Base-by-base conservation (phyloP, 208 protist species). In the Phytomonas sp. region DNA sequence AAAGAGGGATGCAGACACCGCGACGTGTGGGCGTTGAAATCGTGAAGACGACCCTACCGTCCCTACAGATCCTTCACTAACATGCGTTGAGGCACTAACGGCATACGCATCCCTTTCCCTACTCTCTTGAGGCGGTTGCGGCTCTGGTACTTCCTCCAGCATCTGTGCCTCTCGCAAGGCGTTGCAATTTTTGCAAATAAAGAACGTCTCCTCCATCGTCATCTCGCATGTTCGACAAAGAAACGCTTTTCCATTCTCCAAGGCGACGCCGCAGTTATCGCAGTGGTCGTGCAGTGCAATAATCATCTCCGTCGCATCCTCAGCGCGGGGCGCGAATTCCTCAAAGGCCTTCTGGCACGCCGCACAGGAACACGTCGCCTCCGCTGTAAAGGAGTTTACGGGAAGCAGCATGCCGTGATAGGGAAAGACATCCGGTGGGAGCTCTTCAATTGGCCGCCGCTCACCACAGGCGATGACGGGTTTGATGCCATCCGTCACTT, bases 211-310 rank as follows among this genome's bases (percentile, higher is more conserved):
- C 12, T 81, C 80, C 29, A 75, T 32, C n/a, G 72, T 75, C 73
- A 92, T 71, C 37, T 93, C 89, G 75, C 89, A 94, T 12, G 84
- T 93, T 59, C 83, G 84, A 71, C 89, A 94, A 67, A 94, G 86
- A 69, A 84, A 94, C 0, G 77, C 80, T 49, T 76, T 66, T 69
- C 87, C 74, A 16, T 87, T 77, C 63, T 81, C 75, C 31, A 89
- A 67, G 0, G 73, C 77, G 12, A 63, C n/a, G 12, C 79, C 78
- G 67, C 89, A 94, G 76, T 89, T 69, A 64, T 89, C 84, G 63
- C 89, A 94, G 29, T 71, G 49, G 66, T 93, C 82, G 72, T 88
- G 82, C 52, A 92, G 75, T 73, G 84, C 72, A 71, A 92, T 77
- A 60, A 87, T 76, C 87, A 92, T 91, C 49, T 91, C 77, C 63